Base-by-base conservation (phyloP, 2,329 filamentous ascomycete species). In the Elsinoe australis region DNA sequence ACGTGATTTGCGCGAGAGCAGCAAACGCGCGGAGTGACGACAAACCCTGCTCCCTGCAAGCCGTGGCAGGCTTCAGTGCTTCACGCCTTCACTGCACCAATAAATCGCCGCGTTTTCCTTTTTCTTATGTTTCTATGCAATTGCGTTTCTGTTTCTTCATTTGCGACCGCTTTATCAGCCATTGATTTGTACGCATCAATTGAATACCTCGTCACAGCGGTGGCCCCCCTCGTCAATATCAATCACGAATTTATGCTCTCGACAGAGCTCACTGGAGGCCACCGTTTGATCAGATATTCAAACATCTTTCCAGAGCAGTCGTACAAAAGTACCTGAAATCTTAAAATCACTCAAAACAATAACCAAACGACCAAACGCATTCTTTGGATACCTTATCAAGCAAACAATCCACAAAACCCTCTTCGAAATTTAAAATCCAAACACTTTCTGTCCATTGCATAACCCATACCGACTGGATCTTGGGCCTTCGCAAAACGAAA, bases 81-180 rank as follows among this genome's bases (percentile, higher is more conserved):
- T 28, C 18, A 26, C 21, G n/a, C 9, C 26, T 28, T 28, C 36
- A 26, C 14, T 22, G 19, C 21, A 26, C 28, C n/a, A 14, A 26
- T 15, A 9, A 28, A 41, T 14, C 2, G n/a, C 5, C 4, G 12
- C 15, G n/a, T n/a, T 18, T 41, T 12, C 10, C 22, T 9, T 26
- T 51, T 34, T 17, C 36, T 44, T 18, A 19, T 38, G 45, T 14
- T 17, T 47, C 21, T 15, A n/a, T n/a, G n/a, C n/a, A n/a, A n/a
- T 34, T 10, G 9, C 22, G 18, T n/a, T 33, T 12, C n/a, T 31
- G 12, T 19, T 33, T 24, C 7, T 21, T 19, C 36, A 28, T 41
- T 21, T n/a, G n/a, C n/a, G n/a, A n/a, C n/a, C n/a, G n/a, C n/a
- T n/a, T n/a, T n/a, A n/a, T n/a, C n/a, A n/a, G n/a, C n/a, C n/a